Conservation (phyloP, 2,329 filamentous ascomycete genomes). For the Hymenoscyphus scutula region DNA sequence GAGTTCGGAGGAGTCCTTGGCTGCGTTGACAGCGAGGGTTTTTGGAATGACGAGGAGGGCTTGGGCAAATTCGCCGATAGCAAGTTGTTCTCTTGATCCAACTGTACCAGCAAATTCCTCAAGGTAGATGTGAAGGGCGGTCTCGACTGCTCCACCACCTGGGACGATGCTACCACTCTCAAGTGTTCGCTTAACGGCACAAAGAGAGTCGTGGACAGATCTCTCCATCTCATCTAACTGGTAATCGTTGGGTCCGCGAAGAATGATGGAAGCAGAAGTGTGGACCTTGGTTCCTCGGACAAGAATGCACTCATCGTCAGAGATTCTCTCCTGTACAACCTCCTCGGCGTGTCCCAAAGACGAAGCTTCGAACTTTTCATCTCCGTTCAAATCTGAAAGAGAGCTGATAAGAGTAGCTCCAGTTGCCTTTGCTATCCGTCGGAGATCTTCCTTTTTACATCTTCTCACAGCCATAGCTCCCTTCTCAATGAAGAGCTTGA, state of each 20-base stretch:
- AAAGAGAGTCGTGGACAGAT: conserved; percentile 94
- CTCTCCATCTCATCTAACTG: conserved; percentile 99
- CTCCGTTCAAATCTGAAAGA: conserved; percentile 92
- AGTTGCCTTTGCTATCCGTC: conserved; percentile 93
- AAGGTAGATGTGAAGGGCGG: conserved; percentile 97
- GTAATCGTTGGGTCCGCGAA: conserved; percentile 93
- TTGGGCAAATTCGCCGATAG: conserved; percentile 96
- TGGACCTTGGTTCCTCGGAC: conserved; percentile 94
- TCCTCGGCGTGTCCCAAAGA: conserved; percentile 91
- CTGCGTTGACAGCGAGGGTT: conserved; percentile 93
- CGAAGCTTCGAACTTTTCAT: conserved; percentile 92
- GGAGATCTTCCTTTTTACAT: conserved; percentile 97
- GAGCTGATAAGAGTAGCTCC: conserved; percentile 91
- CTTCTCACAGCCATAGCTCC: conserved; percentile 93
- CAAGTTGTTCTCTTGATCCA: conserved; percentile 93
- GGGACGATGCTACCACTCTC: conserved; percentile 97
- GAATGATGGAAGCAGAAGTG: conserved; percentile 91
- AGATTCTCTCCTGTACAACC: conserved; percentile 97
- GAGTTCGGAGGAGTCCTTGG: conserved; percentile 92
- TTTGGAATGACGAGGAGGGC: conserved; percentile 93
- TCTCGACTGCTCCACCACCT: conserved; percentile 94
- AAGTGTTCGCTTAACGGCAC: conserved; percentile 92
- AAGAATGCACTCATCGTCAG: conserved; percentile 96
- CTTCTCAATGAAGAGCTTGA: conserved; percentile 92
- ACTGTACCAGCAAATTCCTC: conserved; percentile 98